Evolutionary conservation across 371 early-diverging fungal species (phyloP), one percentile per base, ranked within the genome.

Genomic region (Phascolomyces articulosus): DNA sequence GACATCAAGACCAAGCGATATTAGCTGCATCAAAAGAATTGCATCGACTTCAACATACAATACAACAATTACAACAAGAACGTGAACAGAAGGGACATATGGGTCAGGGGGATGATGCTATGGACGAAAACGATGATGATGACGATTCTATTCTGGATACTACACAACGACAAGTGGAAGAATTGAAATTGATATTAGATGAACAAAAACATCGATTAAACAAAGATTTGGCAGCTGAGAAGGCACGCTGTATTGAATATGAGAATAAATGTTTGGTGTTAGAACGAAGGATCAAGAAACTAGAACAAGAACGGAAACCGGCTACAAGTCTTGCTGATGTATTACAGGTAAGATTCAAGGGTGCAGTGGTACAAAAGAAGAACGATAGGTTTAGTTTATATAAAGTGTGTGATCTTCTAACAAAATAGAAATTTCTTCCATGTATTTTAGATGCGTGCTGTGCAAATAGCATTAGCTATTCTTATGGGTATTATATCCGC

Each of bases 1-100:
- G 73, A 10, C 69, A 64, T 7, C 73, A 73, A 60, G 67, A 68
- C 34, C 67, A 58, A 49, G 73, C 73, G 21, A 63, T 73, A 16
- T 8, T 59, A 26, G 48, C 67, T 16, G 73, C 73, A 1, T 69
- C 64, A 8, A 64, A 65, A 23, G 67, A 73, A 34, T 63, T 68
- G 4, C 24, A 24, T 20, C 62, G 62, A 51, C 55, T 72, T n/a
- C 60, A 62, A 38, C 48, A 62, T 20, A 64, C 41, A 31, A 64
- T 71, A 9, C 55, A 63, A 15, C 29, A 51, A 41, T 54, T 72
- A 31, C 62, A 71, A 56, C 44, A 44, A 44, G 16, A n/a, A 38
- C 6, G 13, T 6, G 38, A 38, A 38, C n/a, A n/a, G n/a, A n/a
- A n/a, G n/a, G n/a, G n/a, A n/a, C n/a, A n/a, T n/a, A n/a, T n/a